Percentiles rank a stretch among this genome's conserved stretches.
These are phyloP conservation scores for Naganishia randhawae DNA, from an alignment of 768 basidiomycete species.

Conservation along the genomic window DNA sequence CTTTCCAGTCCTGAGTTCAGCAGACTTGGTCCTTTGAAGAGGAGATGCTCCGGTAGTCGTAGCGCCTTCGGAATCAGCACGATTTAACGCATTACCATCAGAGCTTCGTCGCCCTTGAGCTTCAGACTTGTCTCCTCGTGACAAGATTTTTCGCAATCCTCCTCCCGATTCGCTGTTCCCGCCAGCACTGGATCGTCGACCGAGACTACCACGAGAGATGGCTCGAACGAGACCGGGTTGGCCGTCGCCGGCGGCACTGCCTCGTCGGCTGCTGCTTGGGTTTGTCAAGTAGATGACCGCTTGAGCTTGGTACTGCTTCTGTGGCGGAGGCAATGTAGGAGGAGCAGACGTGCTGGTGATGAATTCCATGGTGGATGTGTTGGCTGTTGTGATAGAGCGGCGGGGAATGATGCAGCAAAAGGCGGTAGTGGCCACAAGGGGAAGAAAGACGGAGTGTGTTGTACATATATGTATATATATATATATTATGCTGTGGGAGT, in stretches of 20 bases:
- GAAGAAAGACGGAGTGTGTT: neutral
- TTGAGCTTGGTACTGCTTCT: constrained; percentile 16
- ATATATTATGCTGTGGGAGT: neutral
- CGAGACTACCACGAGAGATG: constrained; percentile 20
- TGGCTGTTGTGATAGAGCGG: neutral
- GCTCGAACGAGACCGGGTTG: constrained; percentile 10
- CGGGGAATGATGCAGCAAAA: neutral
- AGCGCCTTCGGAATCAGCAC: neutral
- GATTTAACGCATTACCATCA: constrained; percentile 13
- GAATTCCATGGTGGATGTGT: constrained; percentile 23
- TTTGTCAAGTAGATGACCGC: constrained; percentile 20
- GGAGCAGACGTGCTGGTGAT: neutral
- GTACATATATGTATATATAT: neutral
- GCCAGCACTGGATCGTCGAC: constrained; percentile 19
- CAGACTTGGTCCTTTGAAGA: constrained; percentile 21
- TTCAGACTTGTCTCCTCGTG: constrained; percentile 14
- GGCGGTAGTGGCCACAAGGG: too few relatives aligned
- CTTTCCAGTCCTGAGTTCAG: constrained; percentile 15
- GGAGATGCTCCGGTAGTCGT: neutral
- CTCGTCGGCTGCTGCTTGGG: constrained; percentile 11
- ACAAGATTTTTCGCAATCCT: constrained; percentile 12
- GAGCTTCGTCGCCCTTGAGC: constrained; percentile 19
- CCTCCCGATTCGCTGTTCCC: neutral
- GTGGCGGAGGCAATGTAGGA: constrained; percentile 8
- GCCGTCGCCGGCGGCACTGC: constrained; percentile 6